These are phyloP conservation scores for Batrachochytrium dendrobatidis DNA, from an alignment of 371 early-diverging fungal species.

Conservation along the genomic window DNA sequence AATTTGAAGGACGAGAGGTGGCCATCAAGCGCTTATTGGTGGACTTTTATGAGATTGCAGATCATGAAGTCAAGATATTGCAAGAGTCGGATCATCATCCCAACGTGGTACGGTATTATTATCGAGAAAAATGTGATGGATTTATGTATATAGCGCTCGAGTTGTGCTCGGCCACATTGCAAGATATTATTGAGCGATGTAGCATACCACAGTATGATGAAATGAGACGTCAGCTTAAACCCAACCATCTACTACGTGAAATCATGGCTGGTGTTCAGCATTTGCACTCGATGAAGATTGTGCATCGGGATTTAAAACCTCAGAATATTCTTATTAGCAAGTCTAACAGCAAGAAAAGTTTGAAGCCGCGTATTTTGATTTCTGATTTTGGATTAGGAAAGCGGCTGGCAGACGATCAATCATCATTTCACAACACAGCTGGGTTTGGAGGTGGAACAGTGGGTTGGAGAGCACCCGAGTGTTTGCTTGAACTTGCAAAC, in stretches of 20 bases:
- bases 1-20: conserved; percentile 81
- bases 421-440: conserved; percentile 86
- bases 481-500: conserved; percentile 24
- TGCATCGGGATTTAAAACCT: conserved; percentile 92
- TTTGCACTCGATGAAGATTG: conserved; percentile 86
- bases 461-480: conserved; percentile 98
- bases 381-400: conserved; percentile 98
- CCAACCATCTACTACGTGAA: conserved; percentile 59
- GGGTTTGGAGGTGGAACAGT: conserved; percentile 57
- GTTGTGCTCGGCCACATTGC: conserved; percentile 68
- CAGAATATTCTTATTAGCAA: conserved; percentile 78
- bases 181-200: conserved; percentile 36
- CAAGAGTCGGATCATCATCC: conserved; percentile 93
- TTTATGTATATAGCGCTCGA: conserved; percentile 95
- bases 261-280: conserved; percentile 79
- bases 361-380: conserved; percentile 68
- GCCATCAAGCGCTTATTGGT: conserved; percentile 90
- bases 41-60: conserved; percentile 90
- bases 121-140: conserved; percentile 74
- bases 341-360: conserved; percentile 13
- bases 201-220: conserved; percentile 6
- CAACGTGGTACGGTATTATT: conserved; percentile 94
- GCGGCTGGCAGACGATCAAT: conserved; percentile 86
- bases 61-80: conserved; percentile 84
- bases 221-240: conserved; percentile 26